A percentile compares a stretch with the other conserved stretches of the same genome.
Conservation (phyloP, 1,284 basidiomycete species). For the Trametes polyzona region DNA sequence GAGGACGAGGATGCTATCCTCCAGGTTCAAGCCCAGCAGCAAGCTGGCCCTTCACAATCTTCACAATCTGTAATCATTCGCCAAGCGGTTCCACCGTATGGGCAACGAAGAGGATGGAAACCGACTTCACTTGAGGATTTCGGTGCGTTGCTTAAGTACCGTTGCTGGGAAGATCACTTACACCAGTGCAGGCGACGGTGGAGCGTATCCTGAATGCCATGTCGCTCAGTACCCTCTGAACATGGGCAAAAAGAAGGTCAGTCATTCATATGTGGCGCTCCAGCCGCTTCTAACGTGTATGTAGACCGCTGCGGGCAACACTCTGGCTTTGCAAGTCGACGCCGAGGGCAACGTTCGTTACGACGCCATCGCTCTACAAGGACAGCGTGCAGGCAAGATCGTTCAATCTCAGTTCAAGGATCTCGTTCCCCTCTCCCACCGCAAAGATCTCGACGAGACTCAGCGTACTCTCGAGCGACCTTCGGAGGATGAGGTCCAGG, state of each 20-base stretch:
- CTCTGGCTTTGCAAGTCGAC: slow-evolving; percentile 95
- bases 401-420: slow-evolving; percentile 98
- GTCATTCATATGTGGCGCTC: not conserved
- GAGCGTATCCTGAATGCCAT: slow-evolving; percentile 97
- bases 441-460: slow-evolving; percentile 84
- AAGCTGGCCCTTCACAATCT: slow-evolving; percentile 41
- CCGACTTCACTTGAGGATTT: slow-evolving; percentile 85
- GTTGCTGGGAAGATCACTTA: not conserved
- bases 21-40: slow-evolving; percentile 25
- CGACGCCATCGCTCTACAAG: slow-evolving; percentile 96
- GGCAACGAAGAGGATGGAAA: slow-evolving; percentile 86
- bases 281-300: not conserved
- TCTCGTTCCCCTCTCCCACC: slow-evolving; percentile 89
- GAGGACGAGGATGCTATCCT: slow-evolving; percentile 56
- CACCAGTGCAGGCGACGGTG: slow-evolving; percentile 73
- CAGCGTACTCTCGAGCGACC: slow-evolving; percentile 86
- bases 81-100: slow-evolving; percentile 75
- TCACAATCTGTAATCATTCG: slow-evolving; percentile 55
- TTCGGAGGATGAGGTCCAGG: slow-evolving; percentile 87
- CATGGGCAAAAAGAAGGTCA: slow-evolving; percentile 93
- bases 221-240: slow-evolving; percentile 96
- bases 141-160: slow-evolving; percentile 49
- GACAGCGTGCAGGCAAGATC: slow-evolving; percentile 82
- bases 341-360: slow-evolving; percentile 96
- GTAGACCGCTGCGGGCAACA: slow-evolving; percentile 87